Percentiles rank a stretch among this genome's conserved stretches.
phyloP scores from a whole-genome alignment of 805 yeast species.

The Priceomyces castillae region DNA sequence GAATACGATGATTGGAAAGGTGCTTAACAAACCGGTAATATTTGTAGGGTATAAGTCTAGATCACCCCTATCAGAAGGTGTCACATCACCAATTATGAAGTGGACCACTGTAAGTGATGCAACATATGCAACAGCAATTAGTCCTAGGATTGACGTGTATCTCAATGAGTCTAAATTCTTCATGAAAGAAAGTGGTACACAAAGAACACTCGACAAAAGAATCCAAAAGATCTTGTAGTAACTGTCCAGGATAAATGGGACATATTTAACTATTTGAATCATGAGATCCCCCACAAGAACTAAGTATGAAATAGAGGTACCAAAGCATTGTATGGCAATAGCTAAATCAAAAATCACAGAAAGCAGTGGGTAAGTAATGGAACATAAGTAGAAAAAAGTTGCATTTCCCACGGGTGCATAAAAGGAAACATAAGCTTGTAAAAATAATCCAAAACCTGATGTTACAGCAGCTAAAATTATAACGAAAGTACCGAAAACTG shows the following conservation, averaged over 20 bases:
- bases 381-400: constrained; percentile 69
- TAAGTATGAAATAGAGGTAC: constrained; percentile 64
- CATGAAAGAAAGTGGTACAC: constrained; percentile 68
- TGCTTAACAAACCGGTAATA: constrained; percentile 50
- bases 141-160: constrained; percentile 80
- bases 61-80: constrained; percentile 27
- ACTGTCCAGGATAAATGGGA: constrained; percentile 19
- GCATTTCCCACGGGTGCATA: constrained; percentile 59
- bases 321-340: constrained; percentile 68
- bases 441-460: constrained; percentile 64
- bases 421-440: constrained; percentile 58
- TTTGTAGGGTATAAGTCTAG: constrained; percentile 36
- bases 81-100: constrained; percentile 56
- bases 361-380: constrained; percentile 57
- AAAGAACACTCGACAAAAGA: constrained; percentile 39
- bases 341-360: constrained; percentile 65
- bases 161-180: constrained; percentile 77
- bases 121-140: constrained; percentile 76
- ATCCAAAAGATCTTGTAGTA: constrained; percentile 58
- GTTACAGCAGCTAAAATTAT: constrained; percentile 62
- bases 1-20: constrained; percentile 89
- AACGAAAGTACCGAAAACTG: constrained; percentile 53
- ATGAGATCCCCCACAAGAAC: constrained; percentile 69
- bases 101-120: constrained; percentile 73
- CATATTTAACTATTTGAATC: constrained; percentile 50